These are phyloP conservation scores for Paxillus ammoniavirescens DNA, from an alignment of 768 basidiomycete species.

Conservation along the genomic window DNA sequence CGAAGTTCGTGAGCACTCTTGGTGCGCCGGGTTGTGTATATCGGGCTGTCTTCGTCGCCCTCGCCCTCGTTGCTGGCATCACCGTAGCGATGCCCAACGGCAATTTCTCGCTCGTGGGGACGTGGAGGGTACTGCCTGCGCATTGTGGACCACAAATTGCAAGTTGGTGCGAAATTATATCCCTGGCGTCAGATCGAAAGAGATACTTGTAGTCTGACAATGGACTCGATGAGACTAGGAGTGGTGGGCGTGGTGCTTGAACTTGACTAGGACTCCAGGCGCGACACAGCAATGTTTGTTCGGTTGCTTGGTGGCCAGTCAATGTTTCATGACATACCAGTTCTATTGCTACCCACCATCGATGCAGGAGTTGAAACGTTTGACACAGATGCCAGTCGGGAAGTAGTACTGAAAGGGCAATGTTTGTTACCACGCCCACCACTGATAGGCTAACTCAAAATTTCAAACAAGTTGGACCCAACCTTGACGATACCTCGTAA, in stretches of 20 bases:
- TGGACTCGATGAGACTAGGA: not conserved
- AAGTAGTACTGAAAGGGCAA: too few relatives aligned
- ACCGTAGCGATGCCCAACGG: not conserved
- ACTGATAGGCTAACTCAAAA: too few relatives aligned
- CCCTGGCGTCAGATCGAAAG: not conserved
- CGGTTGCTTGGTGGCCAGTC: not conserved
- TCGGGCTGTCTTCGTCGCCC: conserved; percentile 4
- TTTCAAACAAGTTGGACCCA: too few relatives aligned
- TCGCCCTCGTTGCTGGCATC: conserved; percentile 9
- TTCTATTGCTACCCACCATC: not conserved
- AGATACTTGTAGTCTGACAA: not conserved
- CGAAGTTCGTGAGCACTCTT: conserved; percentile 22
- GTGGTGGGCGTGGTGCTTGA: not conserved
- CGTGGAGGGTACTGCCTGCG: conserved; percentile 2
- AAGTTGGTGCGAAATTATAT: not conserved
- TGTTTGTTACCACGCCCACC: too few relatives aligned
- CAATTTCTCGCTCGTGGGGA: not conserved
- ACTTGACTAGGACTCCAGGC: not conserved
- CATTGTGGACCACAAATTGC: not conserved
- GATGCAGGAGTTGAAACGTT: too few relatives aligned
- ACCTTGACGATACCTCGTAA: too few relatives aligned
- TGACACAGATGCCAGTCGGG: too few relatives aligned
- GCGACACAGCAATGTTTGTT: not conserved
- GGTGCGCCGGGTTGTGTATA: conserved; percentile 22
- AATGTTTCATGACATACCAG: not conserved